phyloP scores from a whole-genome alignment of 148 eudicot species.

The Chenopodium berlandieri region DNA sequence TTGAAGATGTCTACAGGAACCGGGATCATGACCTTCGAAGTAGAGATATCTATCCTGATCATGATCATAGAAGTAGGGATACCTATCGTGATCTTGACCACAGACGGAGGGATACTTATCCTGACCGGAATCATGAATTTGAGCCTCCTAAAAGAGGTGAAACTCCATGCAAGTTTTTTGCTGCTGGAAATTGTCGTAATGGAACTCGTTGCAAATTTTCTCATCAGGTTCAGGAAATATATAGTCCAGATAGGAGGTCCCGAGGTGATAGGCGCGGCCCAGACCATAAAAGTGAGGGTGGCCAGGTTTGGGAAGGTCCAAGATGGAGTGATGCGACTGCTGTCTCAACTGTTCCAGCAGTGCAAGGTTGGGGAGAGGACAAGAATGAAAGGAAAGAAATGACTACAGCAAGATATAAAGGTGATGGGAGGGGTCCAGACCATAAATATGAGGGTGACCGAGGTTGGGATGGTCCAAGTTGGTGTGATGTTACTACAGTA shows the following conservation, averaged over 20 bases:
- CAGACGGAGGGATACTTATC: slow-evolving; percentile 19
- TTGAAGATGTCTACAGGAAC: slow-evolving; percentile 30
- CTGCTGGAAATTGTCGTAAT: slow-evolving; percentile 42
- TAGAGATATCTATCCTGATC: slow-evolving; percentile 27
- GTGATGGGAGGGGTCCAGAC: slow-evolving; percentile 13
- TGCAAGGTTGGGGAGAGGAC: slow-evolving; percentile 33
- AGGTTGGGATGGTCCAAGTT: slow-evolving; percentile 39
- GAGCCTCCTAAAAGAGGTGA: slow-evolving; percentile 33
- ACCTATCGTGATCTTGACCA: slow-evolving; percentile 23
- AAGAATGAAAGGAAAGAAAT: slow-evolving; percentile 15
- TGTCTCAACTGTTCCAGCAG: slow-evolving; percentile 20
- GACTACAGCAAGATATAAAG: slow-evolving; percentile 8
- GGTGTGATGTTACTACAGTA: slow-evolving; percentile 28
- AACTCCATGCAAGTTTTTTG: slow-evolving; percentile 40
- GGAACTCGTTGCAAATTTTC: slow-evolving; percentile 42
- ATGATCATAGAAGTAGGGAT: slow-evolving; percentile 24
- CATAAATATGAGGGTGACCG: slow-evolving; percentile 29
- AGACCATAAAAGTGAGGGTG: slow-evolving; percentile 27
- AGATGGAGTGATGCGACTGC: slow-evolving; percentile 34
- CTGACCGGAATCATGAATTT: slow-evolving; percentile 26
- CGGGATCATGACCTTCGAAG: slow-evolving; percentile 35
- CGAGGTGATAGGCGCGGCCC: slow-evolving; percentile 26
- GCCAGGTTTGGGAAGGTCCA: slow-evolving; percentile 39
- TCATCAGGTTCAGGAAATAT: slow-evolving; percentile 33
- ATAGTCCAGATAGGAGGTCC: slow-evolving; percentile 30